Base-by-base conservation (phyloP, 306 rosid species). In the Quercus cerris region DNA sequence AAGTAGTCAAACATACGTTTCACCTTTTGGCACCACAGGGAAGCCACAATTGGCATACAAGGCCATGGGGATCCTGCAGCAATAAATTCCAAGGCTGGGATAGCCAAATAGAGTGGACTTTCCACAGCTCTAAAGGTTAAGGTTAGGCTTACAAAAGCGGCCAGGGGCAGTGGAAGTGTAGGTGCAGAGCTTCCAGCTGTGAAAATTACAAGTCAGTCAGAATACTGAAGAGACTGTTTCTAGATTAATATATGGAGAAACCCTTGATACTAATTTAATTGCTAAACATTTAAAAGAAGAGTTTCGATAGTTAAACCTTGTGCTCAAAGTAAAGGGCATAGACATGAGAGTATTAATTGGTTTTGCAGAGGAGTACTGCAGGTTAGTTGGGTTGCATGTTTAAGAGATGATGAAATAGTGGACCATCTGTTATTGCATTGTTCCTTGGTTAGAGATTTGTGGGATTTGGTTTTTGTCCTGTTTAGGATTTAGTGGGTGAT, bases 61-160 rank as follows among this genome's bases (percentile, higher is more conserved):
- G 99, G 99, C 98, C 99, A 95, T 5, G 98, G 97, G 81, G 98
- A 93, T 70, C 97, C 97, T 20, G 98, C 98, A 35, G 99, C 97
- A 49, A 95, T 93, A 84, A 86, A 79, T 89, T 93, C 98, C 86
- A 95, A 84, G 70, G 98, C 88, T 55, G 95, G 99, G 78, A 96
- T 97, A 66, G 93, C 99, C 89, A 95, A 87, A 87, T 85, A 87
- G 79, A 95, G 99, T 76, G 91, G 91, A 56, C 92, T 96, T 62
- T 95, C 94, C 0, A 95, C 97, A 35, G 90, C 86, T 90, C 93
- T 95, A 87, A 89, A 95, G 81, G 99, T 95, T 84, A 95, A 91
- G 58, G 99, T 93, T 73, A 95, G 90, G 87, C 98, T 93, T 67
- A 94, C 96, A 81, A 93, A 93, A 83, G 99, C 99, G 71, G 99